Evolutionary conservation across 1,284 basidiomycete genomes (phyloP).

Genomic region (Microbotryomycetes sp.): DNA sequence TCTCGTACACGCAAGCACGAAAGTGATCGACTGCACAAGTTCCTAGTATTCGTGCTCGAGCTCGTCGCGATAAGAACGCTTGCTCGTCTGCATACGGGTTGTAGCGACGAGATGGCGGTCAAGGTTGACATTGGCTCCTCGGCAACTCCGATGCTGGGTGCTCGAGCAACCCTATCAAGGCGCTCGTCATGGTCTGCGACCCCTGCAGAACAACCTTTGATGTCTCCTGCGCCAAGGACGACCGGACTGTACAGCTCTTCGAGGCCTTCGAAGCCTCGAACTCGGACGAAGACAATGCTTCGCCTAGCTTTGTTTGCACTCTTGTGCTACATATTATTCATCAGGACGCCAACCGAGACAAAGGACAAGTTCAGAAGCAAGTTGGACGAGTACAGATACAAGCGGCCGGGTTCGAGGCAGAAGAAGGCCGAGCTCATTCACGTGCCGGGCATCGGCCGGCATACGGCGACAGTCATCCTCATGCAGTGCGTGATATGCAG

Average conservation of each 20-base stretch:
- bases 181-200: neutral
- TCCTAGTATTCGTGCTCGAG: too few species aligned
- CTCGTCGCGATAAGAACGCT: too few species aligned
- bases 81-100: too few species aligned
- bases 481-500: neutral
- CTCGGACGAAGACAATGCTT: neutral
- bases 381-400: neutral
- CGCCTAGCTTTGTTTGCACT: neutral
- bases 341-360: neutral
- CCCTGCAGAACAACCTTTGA: neutral
- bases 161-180: neutral
- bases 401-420: neutral
- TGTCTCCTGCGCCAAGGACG: neutral
- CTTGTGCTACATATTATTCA: neutral
- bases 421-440: neutral
- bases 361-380: neutral
- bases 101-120: too few species aligned
- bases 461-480: neutral
- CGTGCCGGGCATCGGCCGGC: neutral
- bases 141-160: too few species aligned
- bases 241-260: neutral
- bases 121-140: too few species aligned
- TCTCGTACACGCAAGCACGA: too few species aligned
- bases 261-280: neutral
- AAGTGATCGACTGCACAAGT: too few species aligned